Percentiles rank a stretch among this genome's conserved stretches.
phyloP scores from a whole-genome alignment of 495 filamentous ascomycete species.

The Hypoxylon cercidicola region DNA sequence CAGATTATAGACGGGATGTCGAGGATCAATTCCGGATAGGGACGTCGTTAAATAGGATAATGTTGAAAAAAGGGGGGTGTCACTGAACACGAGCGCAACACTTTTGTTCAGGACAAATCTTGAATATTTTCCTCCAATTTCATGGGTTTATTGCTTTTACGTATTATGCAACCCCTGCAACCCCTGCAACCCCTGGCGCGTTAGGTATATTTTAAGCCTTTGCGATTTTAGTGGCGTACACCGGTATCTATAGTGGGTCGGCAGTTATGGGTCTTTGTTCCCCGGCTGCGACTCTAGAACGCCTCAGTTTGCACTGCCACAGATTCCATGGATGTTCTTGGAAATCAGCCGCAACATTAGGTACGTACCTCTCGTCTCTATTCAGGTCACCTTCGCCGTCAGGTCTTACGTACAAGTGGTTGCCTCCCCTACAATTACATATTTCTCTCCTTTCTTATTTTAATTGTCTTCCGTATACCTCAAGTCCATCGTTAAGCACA shows the following conservation, averaged over 20 bases:
- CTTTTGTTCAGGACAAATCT: constrained; percentile 33
- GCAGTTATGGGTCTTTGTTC: constrained; percentile 7
- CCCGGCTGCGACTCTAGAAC: constrained; percentile 4
- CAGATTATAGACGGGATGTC: constrained; percentile 20
- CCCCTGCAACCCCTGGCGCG: constrained; percentile 15
- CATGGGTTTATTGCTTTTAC: constrained; percentile 12
- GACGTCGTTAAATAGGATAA: constrained; percentile 33
- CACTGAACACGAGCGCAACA: constrained; percentile 24
- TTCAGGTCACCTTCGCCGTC: too few relatives aligned
- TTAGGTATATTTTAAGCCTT: constrained; percentile 11
- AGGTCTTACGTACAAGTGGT: too few relatives aligned
- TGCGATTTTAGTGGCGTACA: constrained; percentile 11
- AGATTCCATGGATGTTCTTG: background rate
- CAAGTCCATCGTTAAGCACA: too few relatives aligned
- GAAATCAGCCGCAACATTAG: too few relatives aligned
- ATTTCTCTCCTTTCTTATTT: too few relatives aligned
- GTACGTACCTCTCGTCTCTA: too few relatives aligned
- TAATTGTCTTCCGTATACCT: too few relatives aligned
- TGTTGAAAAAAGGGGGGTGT: constrained; percentile 24
- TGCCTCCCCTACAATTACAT: too few relatives aligned
- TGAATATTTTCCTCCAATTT: constrained; percentile 41
- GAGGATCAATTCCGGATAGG: constrained; percentile 37
- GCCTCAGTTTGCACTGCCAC: constrained; percentile 14
- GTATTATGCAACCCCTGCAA: background rate
- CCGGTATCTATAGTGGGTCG: constrained; percentile 9